Percentiles rank a stretch among this genome's conserved stretches.
Conservation (phyloP, 805 yeast genomes). For the Starmerella asiatica region DNA sequence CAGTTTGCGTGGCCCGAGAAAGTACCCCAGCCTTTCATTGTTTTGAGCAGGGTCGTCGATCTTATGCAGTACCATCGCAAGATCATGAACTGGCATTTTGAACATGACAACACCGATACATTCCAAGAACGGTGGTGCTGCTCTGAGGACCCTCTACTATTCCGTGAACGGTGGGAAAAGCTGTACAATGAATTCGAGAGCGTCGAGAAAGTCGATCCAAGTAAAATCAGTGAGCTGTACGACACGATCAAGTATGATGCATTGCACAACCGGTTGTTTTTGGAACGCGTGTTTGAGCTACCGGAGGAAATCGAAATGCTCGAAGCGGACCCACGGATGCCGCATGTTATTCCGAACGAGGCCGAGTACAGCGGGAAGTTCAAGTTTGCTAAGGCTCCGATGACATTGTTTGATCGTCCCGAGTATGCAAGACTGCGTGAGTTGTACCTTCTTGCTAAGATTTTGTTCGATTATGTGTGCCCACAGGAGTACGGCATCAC, state of each 20-base stretch:
- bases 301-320: constrained; percentile 20
- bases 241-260: constrained; percentile 99
- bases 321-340: constrained; percentile 34
- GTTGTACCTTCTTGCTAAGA: constrained; percentile 77
- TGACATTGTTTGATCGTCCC: constrained; percentile 57
- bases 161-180: constrained; percentile 95
- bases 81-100: constrained; percentile 71
- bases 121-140: constrained; percentile 90
- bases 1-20: constrained; percentile 98
- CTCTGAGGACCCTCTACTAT: constrained; percentile 80
- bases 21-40: constrained; percentile 94
- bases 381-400: constrained; percentile 25
- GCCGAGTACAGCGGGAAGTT: constrained; percentile 24
- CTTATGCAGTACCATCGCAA: constrained; percentile 82
- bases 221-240: constrained; percentile 88
- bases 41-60: constrained; percentile 85
- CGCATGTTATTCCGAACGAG: constrained; percentile 22
- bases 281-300: constrained; percentile 60
- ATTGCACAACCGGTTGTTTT: constrained; percentile 78
- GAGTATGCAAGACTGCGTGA: constrained; percentile 73
- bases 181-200: constrained; percentile 79
- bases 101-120: constrained; percentile 45
- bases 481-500: constrained; percentile 98
- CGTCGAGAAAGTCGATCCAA: constrained; percentile 94
- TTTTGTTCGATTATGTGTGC: constrained; percentile 89